Percentiles rank a stretch among this genome's conserved stretches.
These are phyloP conservation scores for Geotrichum ghanense DNA, from an alignment of 805 yeast species.

Conservation along the genomic window DNA sequence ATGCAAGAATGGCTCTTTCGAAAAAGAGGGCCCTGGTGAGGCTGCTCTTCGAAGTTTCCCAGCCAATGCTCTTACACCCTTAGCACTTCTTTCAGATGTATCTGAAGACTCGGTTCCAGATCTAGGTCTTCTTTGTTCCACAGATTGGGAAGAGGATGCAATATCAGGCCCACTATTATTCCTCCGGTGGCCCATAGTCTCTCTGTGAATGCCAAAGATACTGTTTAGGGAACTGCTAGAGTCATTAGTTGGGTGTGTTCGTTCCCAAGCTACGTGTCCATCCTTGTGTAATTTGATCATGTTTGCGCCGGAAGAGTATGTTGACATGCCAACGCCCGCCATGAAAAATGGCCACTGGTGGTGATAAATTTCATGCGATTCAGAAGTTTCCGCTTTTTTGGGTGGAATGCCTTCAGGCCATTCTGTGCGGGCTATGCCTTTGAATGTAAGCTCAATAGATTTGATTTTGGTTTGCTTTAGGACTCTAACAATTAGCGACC, in stretches of 20 bases:
- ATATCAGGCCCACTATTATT: too few relatives aligned
- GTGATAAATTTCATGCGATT: constrained; percentile 50
- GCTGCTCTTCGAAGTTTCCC: constrained; percentile 16
- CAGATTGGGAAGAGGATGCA: background rate
- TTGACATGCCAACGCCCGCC: constrained; percentile 29
- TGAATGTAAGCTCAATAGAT: constrained; percentile 45
- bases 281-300: constrained; percentile 19
- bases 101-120: background rate
- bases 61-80: constrained; percentile 12
- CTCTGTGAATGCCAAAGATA: background rate
- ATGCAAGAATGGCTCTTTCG: constrained; percentile 5
- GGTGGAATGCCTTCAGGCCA: constrained; percentile 99
- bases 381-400: constrained; percentile 54
- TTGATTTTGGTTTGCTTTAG: constrained; percentile 64
- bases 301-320: constrained; percentile 35
- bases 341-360: constrained; percentile 90
- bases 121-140: background rate
- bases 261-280: constrained; percentile 7
- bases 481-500: constrained; percentile 60
- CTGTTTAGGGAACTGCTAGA: too few relatives aligned
- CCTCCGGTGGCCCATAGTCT: too few relatives aligned
- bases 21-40: constrained; percentile 13
- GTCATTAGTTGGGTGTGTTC: background rate
- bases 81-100: background rate
- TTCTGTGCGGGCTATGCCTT: constrained; percentile 68